A percentile compares a stretch with the other conserved stretches of the same genome.
phyloP scores from a whole-genome alignment of 768 basidiomycete species.

The Psilocybe tampanensis region DNA sequence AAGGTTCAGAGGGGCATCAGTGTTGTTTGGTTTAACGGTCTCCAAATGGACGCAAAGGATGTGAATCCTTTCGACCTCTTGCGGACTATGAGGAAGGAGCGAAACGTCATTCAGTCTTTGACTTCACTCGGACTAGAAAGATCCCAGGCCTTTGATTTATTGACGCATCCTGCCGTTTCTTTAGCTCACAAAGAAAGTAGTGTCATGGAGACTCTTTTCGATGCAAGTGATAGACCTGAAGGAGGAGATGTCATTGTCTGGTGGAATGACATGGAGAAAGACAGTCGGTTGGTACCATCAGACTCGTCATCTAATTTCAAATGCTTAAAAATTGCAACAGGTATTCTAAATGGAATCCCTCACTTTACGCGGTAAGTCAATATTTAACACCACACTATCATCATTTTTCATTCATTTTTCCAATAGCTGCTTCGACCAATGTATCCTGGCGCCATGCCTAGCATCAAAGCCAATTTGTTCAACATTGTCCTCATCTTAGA shows the following conservation, averaged over 20 bases:
- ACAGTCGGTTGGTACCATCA: slow-evolving; percentile 62
- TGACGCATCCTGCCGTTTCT: slow-evolving; percentile 66
- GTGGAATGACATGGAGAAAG: slow-evolving; percentile 92
- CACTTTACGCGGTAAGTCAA: slow-evolving; percentile 48
- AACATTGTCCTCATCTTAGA: slow-evolving; percentile 86
- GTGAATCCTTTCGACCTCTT: slow-evolving; percentile 74
- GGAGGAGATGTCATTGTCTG: slow-evolving; percentile 75
- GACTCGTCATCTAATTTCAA: slow-evolving; percentile 11
- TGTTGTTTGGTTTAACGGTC: slow-evolving; percentile 84
- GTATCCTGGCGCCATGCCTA: slow-evolving; percentile 80
- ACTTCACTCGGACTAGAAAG: slow-evolving; percentile 63
- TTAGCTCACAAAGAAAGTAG: slow-evolving; percentile 49
- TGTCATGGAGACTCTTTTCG: slow-evolving; percentile 76
- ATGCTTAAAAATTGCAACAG: slow-evolving; percentile 27
- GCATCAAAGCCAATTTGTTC: slow-evolving; percentile 75
- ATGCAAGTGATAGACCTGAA: slow-evolving; percentile 86
- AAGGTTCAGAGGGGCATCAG: slow-evolving; percentile 55
- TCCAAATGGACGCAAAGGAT: slow-evolving; percentile 58
- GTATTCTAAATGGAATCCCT: slow-evolving; percentile 54
- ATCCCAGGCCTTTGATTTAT: slow-evolving; percentile 67
- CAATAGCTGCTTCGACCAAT: slow-evolving; percentile 76
- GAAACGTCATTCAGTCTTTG: slow-evolving; percentile 58
- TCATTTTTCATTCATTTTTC: background rate
- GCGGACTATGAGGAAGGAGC: slow-evolving; percentile 74
- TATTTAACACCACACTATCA: background rate